phyloP scores from a whole-genome alignment of 805 yeast species.

The Nakazawaea ambrosiae region DNA sequence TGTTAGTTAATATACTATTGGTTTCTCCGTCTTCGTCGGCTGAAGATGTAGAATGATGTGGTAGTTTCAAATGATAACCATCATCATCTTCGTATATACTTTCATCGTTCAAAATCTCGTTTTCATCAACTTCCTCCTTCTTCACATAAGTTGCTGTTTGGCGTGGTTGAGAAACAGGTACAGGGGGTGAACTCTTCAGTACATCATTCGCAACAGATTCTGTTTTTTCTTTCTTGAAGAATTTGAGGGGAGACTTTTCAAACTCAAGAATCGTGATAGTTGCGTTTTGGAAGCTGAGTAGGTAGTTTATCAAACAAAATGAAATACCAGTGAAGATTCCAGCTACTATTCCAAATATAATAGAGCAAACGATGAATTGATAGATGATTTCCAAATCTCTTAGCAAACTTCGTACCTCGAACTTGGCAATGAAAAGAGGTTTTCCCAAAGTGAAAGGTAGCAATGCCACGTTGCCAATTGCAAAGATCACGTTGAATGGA shows the following conservation, averaged over 20 bases:
- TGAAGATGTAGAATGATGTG: too few relatives aligned
- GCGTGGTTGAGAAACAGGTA: too few relatives aligned
- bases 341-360: conserved; percentile 9
- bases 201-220: too few relatives aligned
- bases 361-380: conserved; percentile 8
- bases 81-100: conserved; percentile 12
- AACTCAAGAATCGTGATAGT: neutral
- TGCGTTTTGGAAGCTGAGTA: conserved; percentile 7
- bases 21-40: too few relatives aligned
- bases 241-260: too few relatives aligned
- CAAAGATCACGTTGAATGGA: conserved; percentile 1
- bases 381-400: conserved; percentile 4
- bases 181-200: too few relatives aligned
- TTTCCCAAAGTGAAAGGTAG: conserved; percentile 1
- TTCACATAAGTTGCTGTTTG: too few relatives aligned
- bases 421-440: conserved; percentile 1
- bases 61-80: conserved; percentile 7
- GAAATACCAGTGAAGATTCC: conserved; percentile 6
- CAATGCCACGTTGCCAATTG: neutral
- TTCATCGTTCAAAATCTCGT: neutral
- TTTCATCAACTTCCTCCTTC: neutral
- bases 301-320: conserved; percentile 5
- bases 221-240: too few relatives aligned
- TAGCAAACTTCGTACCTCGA: neutral
- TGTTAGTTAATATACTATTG: too few relatives aligned